phyloP scores from a whole-genome alignment of 352 stramenopile genomes.

The Pythium insidiosum region DNA sequence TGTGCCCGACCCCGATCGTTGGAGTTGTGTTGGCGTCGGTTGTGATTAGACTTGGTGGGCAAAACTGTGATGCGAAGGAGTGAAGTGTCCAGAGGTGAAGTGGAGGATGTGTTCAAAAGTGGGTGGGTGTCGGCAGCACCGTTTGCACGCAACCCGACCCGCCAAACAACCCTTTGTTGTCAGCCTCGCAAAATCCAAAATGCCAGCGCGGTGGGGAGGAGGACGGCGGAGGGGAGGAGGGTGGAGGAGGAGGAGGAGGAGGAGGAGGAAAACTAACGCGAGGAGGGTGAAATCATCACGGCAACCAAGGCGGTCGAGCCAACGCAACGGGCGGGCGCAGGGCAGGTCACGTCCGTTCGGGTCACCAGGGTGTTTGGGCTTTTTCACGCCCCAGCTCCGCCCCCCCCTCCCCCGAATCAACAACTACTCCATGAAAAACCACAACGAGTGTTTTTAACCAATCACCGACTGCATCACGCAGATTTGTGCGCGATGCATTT shows the following conservation, averaged over 20 bases:
- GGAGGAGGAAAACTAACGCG: not conserved
- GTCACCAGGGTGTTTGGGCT: not conserved
- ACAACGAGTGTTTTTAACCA: not conserved
- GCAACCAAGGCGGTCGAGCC: not conserved
- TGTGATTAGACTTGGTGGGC: not conserved
- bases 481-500: constrained; percentile 48
- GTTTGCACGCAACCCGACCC: not conserved
- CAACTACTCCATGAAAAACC: not conserved
- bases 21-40: not conserved
- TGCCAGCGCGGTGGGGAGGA: constrained; percentile 7
- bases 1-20: not conserved
- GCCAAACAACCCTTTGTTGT: constrained; percentile 1
- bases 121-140: constrained; percentile 4
- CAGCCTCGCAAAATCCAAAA: constrained; percentile 36
- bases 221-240: constrained; percentile 1
- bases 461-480: not conserved
- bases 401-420: not conserved
- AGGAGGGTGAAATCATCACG: not conserved
- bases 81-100: not conserved
- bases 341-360: not conserved
- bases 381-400: constrained; percentile 6
- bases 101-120: constrained; percentile 12
- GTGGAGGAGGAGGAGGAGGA: not conserved
- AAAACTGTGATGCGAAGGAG: not conserved
- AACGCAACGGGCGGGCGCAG: not conserved